Base-by-base conservation (phyloP, 805 yeast genomes). In the Sugiyamaella americana region DNA sequence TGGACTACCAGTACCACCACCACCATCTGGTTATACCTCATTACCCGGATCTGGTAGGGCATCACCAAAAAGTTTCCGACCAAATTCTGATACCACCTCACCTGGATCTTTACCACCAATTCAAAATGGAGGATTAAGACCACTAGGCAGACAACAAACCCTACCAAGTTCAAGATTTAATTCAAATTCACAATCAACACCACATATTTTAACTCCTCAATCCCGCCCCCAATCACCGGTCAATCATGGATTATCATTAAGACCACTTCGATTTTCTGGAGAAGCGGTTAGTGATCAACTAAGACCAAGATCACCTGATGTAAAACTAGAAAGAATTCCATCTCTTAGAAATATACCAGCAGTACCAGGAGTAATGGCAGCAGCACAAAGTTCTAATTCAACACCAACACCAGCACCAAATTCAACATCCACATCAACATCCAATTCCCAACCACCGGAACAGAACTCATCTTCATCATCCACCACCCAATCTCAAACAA, bases 71-170 rank as follows among this genome's bases (percentile, higher is more conserved):
- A 5, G 22, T 13, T 20, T 39, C 6, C 34, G 16, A 5, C 18
- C 18, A 11, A 21, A 16, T 19, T 26, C 32, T 26, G 32, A 26
- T 26, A 44, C 48, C 3, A 50, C 47, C 40, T 53, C 58, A 4
- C 58, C 58, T 4, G 55, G 50, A 29, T 51, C 56, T 16, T 40
- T 55, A 6, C 58, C 58, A 3, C 57, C 53, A 11, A 49, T 54
- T 6, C 32, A 26, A 26, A 26, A 26, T 13, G 32, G 32, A 26
- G 32, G 8, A 26, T 13, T 8, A 8, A 26, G 32, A 8, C 11
- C 13, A 8, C 32, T 13, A 8, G 32, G 32, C 13, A 8, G 32
- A 8, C 32, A 26, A 13, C 11, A 8, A 8, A 8, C 32, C 13
- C 32, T 13, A 26, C 32, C 32, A 26, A 26, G 11, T 13, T 8